Base-by-base conservation (phyloP, 1,139 yeast species). In the Hemisphaericaspora lyxosophila region DNA sequence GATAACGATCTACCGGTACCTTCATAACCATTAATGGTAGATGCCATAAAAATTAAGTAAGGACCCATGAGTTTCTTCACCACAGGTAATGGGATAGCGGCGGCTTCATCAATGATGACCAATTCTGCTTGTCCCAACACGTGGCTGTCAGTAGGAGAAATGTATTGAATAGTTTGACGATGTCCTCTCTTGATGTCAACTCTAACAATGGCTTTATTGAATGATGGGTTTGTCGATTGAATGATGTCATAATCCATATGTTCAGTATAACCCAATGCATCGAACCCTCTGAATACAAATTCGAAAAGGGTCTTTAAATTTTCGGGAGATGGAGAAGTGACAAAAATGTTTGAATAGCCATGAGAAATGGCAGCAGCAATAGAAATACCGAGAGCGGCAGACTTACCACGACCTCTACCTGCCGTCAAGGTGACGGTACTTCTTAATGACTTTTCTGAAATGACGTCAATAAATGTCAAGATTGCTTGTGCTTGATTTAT, bases 381-480 rank as follows among this genome's bases (percentile, higher is more conserved):
- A 7, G 98, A 86, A 44, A 92, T 78, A 63, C 98, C 99, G 47
- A 92, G 75, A 2, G 98, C 97, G 9, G 99, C 98, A 45, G 98
- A 92, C 60, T 92, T 92, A 73, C 99, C 99, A 56, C 99, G 82
- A 68, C 99, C 99, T 78, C 99, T 87, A 20, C 97, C 97, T 2
- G 99, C 98, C 13, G 98, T 92, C 38, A 92, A 70, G 1, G 98
- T 80, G 11, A 92, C 98, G 0, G 98, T 92, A 34, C 84, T 82
- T 50, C 84, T 78, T 47, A 92, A 72, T 1, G 90, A 77, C 59
- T 92, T 92, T 57, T 90, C 97, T 3, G 96, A 82, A 39, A 92
- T 89, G 4, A 95, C 94, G 60, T 92, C 98, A 40, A 92, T 82
- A 53, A 92, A 92, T 3, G 95, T 87, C 51, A 92, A 70, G 38